Percentiles rank a stretch among this genome's conserved stretches.
Conservation (phyloP, 108 stramenopile species). For the Skeletonema tropicum region DNA sequence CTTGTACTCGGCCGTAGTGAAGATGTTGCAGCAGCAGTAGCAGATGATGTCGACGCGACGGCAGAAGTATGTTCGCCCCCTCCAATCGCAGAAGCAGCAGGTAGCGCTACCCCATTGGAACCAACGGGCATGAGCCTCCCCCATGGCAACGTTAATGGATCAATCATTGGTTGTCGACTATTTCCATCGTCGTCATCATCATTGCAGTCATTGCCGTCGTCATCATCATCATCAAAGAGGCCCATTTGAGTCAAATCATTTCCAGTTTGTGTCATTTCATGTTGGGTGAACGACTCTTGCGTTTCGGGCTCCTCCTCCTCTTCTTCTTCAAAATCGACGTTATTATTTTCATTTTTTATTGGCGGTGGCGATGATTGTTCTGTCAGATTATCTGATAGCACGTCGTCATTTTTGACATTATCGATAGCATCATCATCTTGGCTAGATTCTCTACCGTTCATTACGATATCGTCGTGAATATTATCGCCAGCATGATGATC, state of each 20-base stretch:
- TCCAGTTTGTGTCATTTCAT: slow-evolving; percentile 20
- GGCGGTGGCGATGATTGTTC: too few relatives aligned
- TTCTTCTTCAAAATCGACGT: not conserved
- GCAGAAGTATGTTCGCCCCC: not conserved
- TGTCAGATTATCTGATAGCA: too few relatives aligned
- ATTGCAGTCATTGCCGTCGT: slow-evolving; percentile 5
- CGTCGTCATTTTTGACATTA: too few relatives aligned
- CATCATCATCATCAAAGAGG: slow-evolving; percentile 29
- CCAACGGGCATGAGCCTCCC: slow-evolving; percentile 66
- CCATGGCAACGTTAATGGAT: slow-evolving; percentile 65
- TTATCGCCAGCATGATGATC: too few relatives aligned
- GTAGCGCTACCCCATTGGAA: slow-evolving; percentile 2
- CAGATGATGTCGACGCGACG: slow-evolving; percentile 6
- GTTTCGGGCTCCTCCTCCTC: slow-evolving; percentile 17
- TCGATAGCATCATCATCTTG: too few relatives aligned
- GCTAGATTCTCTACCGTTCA: too few relatives aligned
- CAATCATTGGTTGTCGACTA: slow-evolving; percentile 41
- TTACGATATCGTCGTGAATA: too few relatives aligned
- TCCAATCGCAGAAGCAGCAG: not conserved
- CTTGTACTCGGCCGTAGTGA: slow-evolving; percentile 7
- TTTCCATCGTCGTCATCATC: slow-evolving; percentile 3
- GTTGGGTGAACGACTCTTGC: slow-evolving; percentile 25
- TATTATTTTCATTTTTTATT: too few relatives aligned
- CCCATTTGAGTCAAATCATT: slow-evolving; percentile 44
- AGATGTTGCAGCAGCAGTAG: slow-evolving; percentile 5